Evolutionary conservation across 2,329 filamentous ascomycete species (phyloP), one percentile per base, ranked within the genome.

Genomic region (Penicillium psychrosexuale): DNA sequence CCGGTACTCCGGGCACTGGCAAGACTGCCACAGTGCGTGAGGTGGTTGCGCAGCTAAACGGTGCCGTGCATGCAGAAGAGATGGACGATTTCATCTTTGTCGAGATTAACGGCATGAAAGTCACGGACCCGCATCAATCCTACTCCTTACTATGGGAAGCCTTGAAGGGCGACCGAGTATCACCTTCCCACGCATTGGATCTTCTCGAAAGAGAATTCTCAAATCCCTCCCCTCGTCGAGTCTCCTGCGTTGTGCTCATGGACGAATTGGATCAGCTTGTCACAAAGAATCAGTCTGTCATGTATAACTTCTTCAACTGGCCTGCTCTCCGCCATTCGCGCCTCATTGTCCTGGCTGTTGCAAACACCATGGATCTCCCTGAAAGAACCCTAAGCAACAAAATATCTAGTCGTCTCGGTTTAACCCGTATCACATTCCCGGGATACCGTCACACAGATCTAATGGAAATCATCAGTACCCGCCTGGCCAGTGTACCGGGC

Each of bases 241-340:
- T 96, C 6, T 94, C 95, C 1, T 97, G 93, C 69, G 94, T 99
- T 13, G 94, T 99, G 2, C 77, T 99, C 47, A 99, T 99, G 94
- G 94, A 99, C 68, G 94, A 99, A 75, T 82, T 99, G 45, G 94
- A 99, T 71, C 94, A 99, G 75, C 83, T 99, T 8, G 95, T 99
- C 5, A 99, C 94, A 12, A 94, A 93, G 69, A 97, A 96, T 67
- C 95, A 99, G 72, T 93, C 90, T n/a, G 94, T 99, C 75, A 99
- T 99, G 94, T 99, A 99, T 78, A 99, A 99, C 74, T 99, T 99
- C 74, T 99, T 99, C 82, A 99, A 99, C 69, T 99, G 94, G 94
- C 94, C 94, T 4, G 89, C 90, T 11, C 80, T 97, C 51, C 84
- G 90, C 47, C 92, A 99, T 73, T 96, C 91, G 51, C 85, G 92